Evolutionary conservation across 2,329 filamentous ascomycete genomes (phyloP).

Genomic region (Penicillium sp.): DNA sequence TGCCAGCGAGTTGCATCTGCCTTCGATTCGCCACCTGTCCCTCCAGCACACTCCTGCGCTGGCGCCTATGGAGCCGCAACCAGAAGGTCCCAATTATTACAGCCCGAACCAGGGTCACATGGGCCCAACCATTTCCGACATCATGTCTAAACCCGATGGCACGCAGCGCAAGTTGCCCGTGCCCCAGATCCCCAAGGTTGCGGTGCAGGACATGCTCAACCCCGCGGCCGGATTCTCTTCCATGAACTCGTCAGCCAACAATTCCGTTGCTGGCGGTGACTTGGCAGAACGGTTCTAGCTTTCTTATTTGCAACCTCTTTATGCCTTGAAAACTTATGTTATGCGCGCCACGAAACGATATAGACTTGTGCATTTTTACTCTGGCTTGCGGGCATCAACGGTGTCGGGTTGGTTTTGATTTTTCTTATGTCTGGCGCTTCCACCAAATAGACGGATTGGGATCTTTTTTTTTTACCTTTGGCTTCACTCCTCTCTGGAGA

Average conservation of each 20-base stretch:
- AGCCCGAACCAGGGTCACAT: slow-evolving; percentile 56
- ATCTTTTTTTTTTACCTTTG: slow-evolving; percentile 9
- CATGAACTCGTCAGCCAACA: slow-evolving; percentile 72
- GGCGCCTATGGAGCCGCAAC: slow-evolving; percentile 67
- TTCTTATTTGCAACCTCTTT: slow-evolving; percentile 2
- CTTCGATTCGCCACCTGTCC: slow-evolving; percentile 74
- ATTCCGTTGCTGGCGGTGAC: slow-evolving; percentile 72
- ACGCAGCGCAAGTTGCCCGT: slow-evolving; percentile 88
- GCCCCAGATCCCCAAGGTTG: slow-evolving; percentile 82
- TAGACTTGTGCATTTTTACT: slow-evolving; percentile 42
- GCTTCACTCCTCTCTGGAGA: slow-evolving; percentile 10
- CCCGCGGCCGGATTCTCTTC: slow-evolving; percentile 66
- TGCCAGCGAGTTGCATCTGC: slow-evolving; percentile 72
- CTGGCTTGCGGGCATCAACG: slow-evolving; percentile 37
- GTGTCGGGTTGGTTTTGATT: slow-evolving; percentile 32
- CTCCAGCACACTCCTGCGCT: slow-evolving; percentile 65
- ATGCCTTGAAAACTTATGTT: slow-evolving; percentile 21
- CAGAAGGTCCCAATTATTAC: slow-evolving; percentile 59
- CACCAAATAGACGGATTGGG: slow-evolving; percentile 24
- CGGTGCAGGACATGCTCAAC: slow-evolving; percentile 78
- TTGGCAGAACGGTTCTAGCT: slow-evolving; percentile 56
- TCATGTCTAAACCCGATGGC: slow-evolving; percentile 84
- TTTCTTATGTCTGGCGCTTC: slow-evolving; percentile 21
- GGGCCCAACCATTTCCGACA: slow-evolving; percentile 83
- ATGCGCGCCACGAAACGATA: slow-evolving; percentile 40